Evolutionary conservation across 441 rosid species (phyloP), one percentile per base, ranked within the genome.

Genomic region (Biscutella auriculata): DNA sequence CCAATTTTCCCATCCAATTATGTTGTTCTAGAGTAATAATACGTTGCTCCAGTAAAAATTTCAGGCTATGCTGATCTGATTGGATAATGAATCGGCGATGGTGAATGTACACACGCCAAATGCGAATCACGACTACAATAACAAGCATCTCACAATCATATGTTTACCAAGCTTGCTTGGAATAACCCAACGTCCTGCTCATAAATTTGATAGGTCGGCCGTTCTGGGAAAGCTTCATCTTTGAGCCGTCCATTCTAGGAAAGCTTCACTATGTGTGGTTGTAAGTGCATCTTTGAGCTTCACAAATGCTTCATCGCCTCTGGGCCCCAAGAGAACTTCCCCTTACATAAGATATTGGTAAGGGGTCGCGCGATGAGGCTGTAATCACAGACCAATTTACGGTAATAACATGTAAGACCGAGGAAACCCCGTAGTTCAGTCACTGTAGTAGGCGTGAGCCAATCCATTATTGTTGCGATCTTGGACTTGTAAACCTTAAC

Each of bases 301-400:
- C n/a, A n/a, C n/a, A n/a, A n/a, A n/a, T n/a, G n/a, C n/a, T n/a
- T n/a, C 23, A 19, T 19, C 23, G 53, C 54, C 0, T 2, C 19
- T 0, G 2, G 2, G 0, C 0, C 0, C 29, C 30, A 44, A 0
- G 1, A 2, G 0, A 44, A 21, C 5, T 23, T 1, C 0, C 29
- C 14, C 1, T 23, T 11, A 1, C 2, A 2, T 0, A 44, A 1
- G 5, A 29, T 0, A 3, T 29, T 30, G 0, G 53, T 49, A 1
- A 49, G 3, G 0, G 39, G 54, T 1, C 14, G 0, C 0, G 54
- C 54, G 0, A 29, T 49, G 0, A 9, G 0, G 0, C 39, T 26
- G 3, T 30, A 49, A 3, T 30, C 9, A 1, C 5, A 2, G 0
- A 46, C n/a, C 1, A 47, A 47, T 1, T 47, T 26, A 0, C 8